These are phyloP conservation scores for Rhodomyrtus psidioides DNA, from an alignment of 441 rosid genomes.

Conservation along the genomic window DNA sequence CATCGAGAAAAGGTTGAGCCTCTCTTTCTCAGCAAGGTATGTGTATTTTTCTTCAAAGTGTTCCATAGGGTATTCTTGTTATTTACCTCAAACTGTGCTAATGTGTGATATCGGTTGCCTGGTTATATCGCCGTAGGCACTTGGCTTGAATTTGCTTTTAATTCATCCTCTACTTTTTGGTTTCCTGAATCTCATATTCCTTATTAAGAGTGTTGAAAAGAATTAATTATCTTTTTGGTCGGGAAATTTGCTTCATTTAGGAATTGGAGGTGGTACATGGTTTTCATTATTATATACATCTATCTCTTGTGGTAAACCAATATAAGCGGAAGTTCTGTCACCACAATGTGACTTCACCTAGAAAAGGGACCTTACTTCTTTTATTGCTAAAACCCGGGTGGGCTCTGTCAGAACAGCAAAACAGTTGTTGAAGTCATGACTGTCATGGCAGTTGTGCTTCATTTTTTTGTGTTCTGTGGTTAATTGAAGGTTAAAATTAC, in stretches of 20 bases:
- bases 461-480: background rate
- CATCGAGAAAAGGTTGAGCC: conserved; percentile 70
- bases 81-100: background rate
- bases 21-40: conserved; percentile 87
- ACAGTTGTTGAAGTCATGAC: background rate
- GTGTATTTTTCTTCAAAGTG: background rate
- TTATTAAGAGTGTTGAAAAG: background rate
- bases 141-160: background rate
- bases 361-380: background rate
- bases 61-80: background rate
- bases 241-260: background rate
- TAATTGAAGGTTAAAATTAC: background rate
- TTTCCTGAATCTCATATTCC: background rate
- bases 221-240: background rate
- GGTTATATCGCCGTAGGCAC: background rate
- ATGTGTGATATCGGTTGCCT: background rate
- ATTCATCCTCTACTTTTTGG: background rate
- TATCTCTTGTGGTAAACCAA: background rate
- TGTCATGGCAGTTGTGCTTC: background rate
- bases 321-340: background rate
- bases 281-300: background rate
- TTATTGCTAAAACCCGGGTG: background rate
- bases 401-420: background rate
- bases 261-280: background rate
- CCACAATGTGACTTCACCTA: background rate